Evolutionary conservation across 148 eudicot species (phyloP).

Genomic region (Simmondsia chinensis): DNA sequence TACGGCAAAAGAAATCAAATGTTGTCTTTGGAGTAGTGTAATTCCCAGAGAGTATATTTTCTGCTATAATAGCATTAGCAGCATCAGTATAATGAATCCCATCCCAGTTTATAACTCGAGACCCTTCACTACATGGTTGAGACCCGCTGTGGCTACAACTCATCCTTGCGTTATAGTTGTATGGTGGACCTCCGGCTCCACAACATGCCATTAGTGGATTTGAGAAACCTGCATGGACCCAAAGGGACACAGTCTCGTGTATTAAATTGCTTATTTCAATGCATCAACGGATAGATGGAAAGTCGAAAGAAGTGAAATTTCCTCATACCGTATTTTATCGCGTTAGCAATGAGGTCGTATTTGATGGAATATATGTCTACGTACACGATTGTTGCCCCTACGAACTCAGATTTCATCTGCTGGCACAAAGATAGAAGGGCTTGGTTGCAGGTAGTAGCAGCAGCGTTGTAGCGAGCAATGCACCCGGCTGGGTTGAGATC

Average conservation of each 20-base stretch:
- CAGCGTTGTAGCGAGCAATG: background rate
- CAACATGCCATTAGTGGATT: conserved; percentile 19
- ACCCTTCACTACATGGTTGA: conserved; percentile 7
- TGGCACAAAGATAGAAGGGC: background rate
- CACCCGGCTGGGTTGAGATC: background rate
- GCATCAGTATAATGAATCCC: conserved; percentile 61
- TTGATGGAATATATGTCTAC: background rate
- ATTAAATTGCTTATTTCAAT: too few species aligned
- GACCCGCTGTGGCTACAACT: conserved; percentile 16
- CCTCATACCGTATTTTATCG: background rate
- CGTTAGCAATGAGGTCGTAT: background rate
- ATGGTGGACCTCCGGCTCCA: conserved; percentile 22
- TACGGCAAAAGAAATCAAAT: too few species aligned
- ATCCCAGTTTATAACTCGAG: conserved; percentile 42
- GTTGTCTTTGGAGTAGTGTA: too few species aligned
- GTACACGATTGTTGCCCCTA: background rate
- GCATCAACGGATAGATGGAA: too few species aligned
- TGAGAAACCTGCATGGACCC: conserved; percentile 22
- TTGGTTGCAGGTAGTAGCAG: background rate
- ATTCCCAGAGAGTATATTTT: conserved; percentile 41
- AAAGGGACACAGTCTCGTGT: too few species aligned
- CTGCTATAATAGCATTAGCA: conserved; percentile 35
- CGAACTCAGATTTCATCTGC: background rate
- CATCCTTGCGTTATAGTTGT: conserved; percentile 14
- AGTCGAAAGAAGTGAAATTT: too few species aligned